phyloP scores from a whole-genome alignment of 306 rosid genomes.

The Astragalus membranaceus region DNA sequence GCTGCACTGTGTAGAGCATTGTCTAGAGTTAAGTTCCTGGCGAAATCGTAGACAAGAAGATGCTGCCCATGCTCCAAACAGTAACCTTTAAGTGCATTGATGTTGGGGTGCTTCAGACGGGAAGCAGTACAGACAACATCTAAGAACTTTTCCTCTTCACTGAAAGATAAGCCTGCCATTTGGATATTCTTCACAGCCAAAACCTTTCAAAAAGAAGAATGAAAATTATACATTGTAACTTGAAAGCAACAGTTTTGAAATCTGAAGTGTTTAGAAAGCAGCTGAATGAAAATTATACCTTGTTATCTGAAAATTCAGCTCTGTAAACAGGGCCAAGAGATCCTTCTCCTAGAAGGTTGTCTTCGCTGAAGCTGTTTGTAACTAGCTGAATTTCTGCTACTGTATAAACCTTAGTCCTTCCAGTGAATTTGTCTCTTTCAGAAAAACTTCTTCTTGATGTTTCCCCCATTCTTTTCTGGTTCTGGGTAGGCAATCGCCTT shows the following conservation, averaged over 20 bases:
- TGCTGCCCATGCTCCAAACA: conserved; percentile 86
- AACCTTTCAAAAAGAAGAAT: conserved; percentile 32
- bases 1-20: conserved; percentile 58
- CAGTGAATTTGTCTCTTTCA: conserved; percentile 44
- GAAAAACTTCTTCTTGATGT: conserved; percentile 56
- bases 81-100: conserved; percentile 69
- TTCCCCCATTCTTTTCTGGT: conserved; percentile 44
- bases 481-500: conserved; percentile 44
- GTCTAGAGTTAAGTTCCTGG: conserved; percentile 57
- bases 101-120: conserved; percentile 74
- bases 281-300: conserved; percentile 37
- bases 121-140: conserved; percentile 70
- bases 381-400: conserved; percentile 72
- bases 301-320: conserved; percentile 76
- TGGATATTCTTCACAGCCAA: conserved; percentile 74
- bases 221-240: not conserved
- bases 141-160: conserved; percentile 78
- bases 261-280: conserved; percentile 2
- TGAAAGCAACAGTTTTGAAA: conserved; percentile 2
- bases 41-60: conserved; percentile 64
- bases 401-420: conserved; percentile 57
- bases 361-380: conserved; percentile 66
- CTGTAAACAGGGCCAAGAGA: conserved; percentile 86
- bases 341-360: conserved; percentile 77
- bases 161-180: conserved; percentile 52